Evolutionary conservation across 1,284 basidiomycete species (phyloP), one percentile per base, ranked within the genome.

Genomic region (Puccinia polysora): DNA sequence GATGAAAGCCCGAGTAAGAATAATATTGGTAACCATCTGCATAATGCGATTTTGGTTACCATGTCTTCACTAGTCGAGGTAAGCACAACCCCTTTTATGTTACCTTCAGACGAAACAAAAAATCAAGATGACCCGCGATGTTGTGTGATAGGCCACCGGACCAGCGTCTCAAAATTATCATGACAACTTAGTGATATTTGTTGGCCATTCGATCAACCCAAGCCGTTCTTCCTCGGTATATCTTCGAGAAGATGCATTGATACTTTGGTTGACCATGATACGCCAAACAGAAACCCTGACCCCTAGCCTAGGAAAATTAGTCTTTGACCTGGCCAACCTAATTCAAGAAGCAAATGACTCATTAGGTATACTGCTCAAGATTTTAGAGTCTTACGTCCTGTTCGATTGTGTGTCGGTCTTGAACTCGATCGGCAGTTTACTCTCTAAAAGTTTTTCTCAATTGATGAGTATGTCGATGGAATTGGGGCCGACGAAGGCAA

Each of bases 21-120:
- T 32, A 67, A 67, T 30, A 55, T 55, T 8, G 65, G 50, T 1
- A 56, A 32, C 15, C 65, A 67, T 67, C 40, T 67, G 12, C 65
- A 67, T 34, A 67, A 67, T 28, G 65, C 65, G 23, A 67, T 67
- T 43, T 55, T 67, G 4, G 65, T 67, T 2, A 67, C 65, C n/a
- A 67, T 67, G 25, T 43, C 52, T 55, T 40, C 65, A 23, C 52
- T 67, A 23, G 65, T 67, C 14, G 65, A 67, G 52, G 65, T 40
- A 40, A 25, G 65, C n/a, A 30, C 20, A 25, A 12, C 23, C 23
- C 20, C n/a, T 38, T 7, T 43, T 50, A 25, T 40, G n/a, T n/a
- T n/a, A n/a, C n/a, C n/a, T n/a, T n/a, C n/a, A n/a, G n/a, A n/a
- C n/a, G n/a, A n/a, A n/a, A n/a, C n/a, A n/a, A n/a, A n/a, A n/a